These are phyloP conservation scores for Coelomomyces lativittatus DNA, from an alignment of 371 early-diverging fungal species.

Conservation along the genomic window DNA sequence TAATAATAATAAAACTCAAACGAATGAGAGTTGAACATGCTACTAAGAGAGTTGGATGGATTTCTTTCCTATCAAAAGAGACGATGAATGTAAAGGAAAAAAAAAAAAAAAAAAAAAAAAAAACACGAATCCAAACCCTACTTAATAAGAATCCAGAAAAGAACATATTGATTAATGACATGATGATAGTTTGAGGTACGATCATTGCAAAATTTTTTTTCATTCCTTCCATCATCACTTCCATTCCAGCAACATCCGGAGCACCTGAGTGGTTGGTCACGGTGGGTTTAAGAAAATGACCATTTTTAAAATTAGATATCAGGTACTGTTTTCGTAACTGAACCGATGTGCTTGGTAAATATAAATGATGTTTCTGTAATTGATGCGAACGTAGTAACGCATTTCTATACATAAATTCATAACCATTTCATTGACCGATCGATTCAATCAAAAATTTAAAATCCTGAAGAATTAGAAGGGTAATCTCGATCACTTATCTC, in stretches of 20 bases:
- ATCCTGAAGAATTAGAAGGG: too few relatives aligned
- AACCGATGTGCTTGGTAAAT: slow-evolving; percentile 57
- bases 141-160: slow-evolving; percentile 89
- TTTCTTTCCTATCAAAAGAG: too few relatives aligned
- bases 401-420: background rate
- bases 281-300: slow-evolving; percentile 51
- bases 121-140: slow-evolving; percentile 15
- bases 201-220: slow-evolving; percentile 88
- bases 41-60: too few relatives aligned
- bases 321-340: slow-evolving; percentile 45
- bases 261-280: background rate
- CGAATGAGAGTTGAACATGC: background rate
- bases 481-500: too few relatives aligned
- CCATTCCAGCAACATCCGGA: slow-evolving; percentile 69
- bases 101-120: background rate
- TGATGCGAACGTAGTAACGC: slow-evolving; percentile 55
- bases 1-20: too few relatives aligned
- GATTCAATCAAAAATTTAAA: too few relatives aligned
- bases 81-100: background rate
- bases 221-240: slow-evolving; percentile 89
- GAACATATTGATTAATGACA: slow-evolving; percentile 95
- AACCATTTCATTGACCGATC: too few relatives aligned
- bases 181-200: slow-evolving; percentile 89
- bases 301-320: slow-evolving; percentile 57
- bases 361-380: slow-evolving; percentile 45